Evolutionary conservation across 441 rosid species (phyloP), one percentile per base, ranked within the genome.

Genomic region (Erodium moschatum): DNA sequence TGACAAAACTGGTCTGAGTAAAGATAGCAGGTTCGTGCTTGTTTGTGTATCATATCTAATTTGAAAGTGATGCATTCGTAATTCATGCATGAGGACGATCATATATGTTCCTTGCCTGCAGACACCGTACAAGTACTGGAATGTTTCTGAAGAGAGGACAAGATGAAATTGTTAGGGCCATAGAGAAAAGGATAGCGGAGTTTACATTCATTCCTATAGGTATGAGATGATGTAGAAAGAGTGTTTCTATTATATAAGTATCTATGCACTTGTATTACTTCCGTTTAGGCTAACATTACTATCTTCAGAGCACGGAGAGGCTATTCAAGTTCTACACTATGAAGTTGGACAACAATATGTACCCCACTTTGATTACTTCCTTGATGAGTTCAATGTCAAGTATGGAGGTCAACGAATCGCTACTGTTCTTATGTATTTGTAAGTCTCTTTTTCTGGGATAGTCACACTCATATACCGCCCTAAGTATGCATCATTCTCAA

Each of bases 381-480:
- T 75, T 62, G 99, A 94, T 70, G 89, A 85, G 74, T 85, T 84
- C 80, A 94, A 86, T 74, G 84, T 89, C 27, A 85, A 76, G 73
- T 85, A 94, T 72, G 97, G 97, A 66, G 99, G 97, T 66, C 96
- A 91, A 70, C 87, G 99, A 20, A 84, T 89, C 79, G 99, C 97
- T 38, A 94, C 97, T 20, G 20, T 94, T 83, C 97, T 94, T 70
- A 94, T 94, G 96, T 89, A 94, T 81, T 81, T 94, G 99, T 89
- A 82, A 80, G 97, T 70, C 69, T 62, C 65, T 7, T 46, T 11
- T 62, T 6, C 8, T 27, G 20, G 21, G 27, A 24, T 24, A 24
- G 27, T 24, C 27, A 0, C 27, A n/a, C n/a, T n/a, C n/a, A n/a
- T n/a, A n/a, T n/a, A n/a, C n/a, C n/a, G n/a, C n/a, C n/a, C n/a